Conservation (phyloP, 441 rosid genomes). For the Adansonia gregorii region DNA sequence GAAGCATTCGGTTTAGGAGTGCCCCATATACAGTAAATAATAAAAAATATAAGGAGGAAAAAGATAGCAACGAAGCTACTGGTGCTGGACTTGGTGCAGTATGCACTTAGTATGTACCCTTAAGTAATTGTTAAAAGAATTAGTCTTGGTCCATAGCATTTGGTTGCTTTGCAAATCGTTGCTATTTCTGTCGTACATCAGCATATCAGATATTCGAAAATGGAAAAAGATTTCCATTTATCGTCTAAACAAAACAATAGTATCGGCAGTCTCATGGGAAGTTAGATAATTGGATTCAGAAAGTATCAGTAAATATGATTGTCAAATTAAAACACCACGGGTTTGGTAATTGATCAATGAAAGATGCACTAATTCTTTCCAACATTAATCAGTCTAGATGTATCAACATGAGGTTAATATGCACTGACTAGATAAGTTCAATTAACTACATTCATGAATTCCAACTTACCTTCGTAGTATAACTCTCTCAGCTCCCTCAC, state of each 20-base stretch:
- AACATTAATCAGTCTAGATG: background rate
- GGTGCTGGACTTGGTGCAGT: background rate
- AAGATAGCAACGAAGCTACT: slow-evolving; percentile 1
- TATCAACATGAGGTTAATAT: background rate
- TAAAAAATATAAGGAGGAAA: background rate
- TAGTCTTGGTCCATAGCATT: too few species aligned
- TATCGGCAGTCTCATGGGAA: background rate
- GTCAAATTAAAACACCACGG: background rate
- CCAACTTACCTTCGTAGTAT: slow-evolving; percentile 51
- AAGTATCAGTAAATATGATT: background rate
- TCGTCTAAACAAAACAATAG: background rate
- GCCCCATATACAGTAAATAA: background rate
- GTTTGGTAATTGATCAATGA: background rate
- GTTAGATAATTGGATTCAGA: background rate
- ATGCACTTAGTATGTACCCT: background rate
- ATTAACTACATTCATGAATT: slow-evolving; percentile 12
- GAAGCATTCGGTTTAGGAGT: too few species aligned
- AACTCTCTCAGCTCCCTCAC: slow-evolving; percentile 71
- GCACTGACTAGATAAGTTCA: background rate
- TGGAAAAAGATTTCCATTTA: background rate
- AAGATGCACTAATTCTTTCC: background rate
- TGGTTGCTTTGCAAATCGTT: too few species aligned
- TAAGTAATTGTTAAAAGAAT: too few species aligned
- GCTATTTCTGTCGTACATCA: too few species aligned
- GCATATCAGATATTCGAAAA: background rate